Percentiles rank a stretch among this genome's conserved stretches.
These are phyloP conservation scores for Leonotis leonurus DNA, from an alignment of 257 asterid genomes.

Conservation along the genomic window DNA sequence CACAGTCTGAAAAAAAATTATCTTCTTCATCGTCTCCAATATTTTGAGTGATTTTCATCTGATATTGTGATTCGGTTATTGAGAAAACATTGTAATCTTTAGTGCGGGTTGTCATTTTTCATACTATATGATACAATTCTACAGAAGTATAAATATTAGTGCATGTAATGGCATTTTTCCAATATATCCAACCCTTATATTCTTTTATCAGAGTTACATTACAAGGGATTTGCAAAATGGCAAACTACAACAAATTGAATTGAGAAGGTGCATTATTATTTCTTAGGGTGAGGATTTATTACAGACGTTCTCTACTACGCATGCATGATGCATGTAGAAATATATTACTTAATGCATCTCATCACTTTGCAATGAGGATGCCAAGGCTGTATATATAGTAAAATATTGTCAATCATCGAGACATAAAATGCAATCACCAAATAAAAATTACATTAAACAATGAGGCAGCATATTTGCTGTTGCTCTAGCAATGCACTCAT, in stretches of 20 bases:
- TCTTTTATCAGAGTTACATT: too few relatives aligned
- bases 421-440: not conserved
- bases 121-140: too few relatives aligned
- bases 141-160: too few relatives aligned
- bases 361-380: conserved; percentile 38
- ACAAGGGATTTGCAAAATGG: too few relatives aligned
- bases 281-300: not conserved
- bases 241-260: not conserved
- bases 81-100: too few relatives aligned
- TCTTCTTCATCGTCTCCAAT: too few relatives aligned
- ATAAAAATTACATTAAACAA: not conserved
- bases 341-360: conserved; percentile 16
- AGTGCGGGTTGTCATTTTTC: too few relatives aligned
- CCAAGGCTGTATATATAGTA: conserved; percentile 1
- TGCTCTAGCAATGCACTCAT: not conserved
- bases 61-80: too few relatives aligned
- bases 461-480: not conserved
- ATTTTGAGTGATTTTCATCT: too few relatives aligned
- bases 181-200: too few relatives aligned
- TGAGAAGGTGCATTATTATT: not conserved
- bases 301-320: conserved; percentile 4
- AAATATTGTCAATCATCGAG: not conserved
- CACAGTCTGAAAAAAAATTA: too few relatives aligned
- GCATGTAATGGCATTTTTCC: too few relatives aligned
- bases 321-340: not conserved